Evolutionary conservation across 148 eudicot genomes (phyloP), one percentile per base, ranked within the genome.

Genomic region (Vaccinium corymbosum): DNA sequence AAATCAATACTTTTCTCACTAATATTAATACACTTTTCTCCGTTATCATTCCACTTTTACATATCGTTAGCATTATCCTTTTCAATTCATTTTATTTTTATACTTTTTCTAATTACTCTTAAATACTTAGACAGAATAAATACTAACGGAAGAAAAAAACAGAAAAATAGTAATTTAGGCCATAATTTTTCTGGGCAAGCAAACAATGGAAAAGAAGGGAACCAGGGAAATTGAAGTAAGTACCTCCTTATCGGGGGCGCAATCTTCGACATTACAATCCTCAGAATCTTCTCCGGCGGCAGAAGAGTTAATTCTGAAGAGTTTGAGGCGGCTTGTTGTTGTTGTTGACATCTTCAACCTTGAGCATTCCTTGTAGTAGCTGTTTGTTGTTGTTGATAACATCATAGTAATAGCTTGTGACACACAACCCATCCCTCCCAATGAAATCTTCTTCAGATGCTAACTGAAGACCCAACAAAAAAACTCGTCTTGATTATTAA

Each of bases 221-320:
- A 66, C 32, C 25, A 22, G 35, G 6, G 71, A 22, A 25, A 6
- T 32, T 50, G n/a, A 50, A 38, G 61, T 25, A 81, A 14, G 49
- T 71, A 96, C 98, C 98, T 96, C 98, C 86, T 96, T 96, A 53
- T 96, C 98, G 78, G 98, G 98, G 56, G 98, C 98, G 83, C 98
- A 96, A 83, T 96, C 98, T 89, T 96, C 98, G 56, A 80, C 88
- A 83, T 96, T 96, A 82, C 98, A 96, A 64, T 94, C 98, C 55
- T 94, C 98, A 61, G 93, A 14, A 6, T 94, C 93, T 53, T 84
- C 73, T 0, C 29, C 73, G 8, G 73, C 90, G 50, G 97, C 68
- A 42, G 98, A 89, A 85, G 94, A 93, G 83, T 93, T 84, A 12
- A 92, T 80, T 91, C 79, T 89, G 83, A 86, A 85, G 22, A 55